A percentile compares a stretch with the other conserved stretches of the same genome.
phyloP scores from a whole-genome alignment of 139 green algal genomes.

The Coccomyxa sp. region DNA sequence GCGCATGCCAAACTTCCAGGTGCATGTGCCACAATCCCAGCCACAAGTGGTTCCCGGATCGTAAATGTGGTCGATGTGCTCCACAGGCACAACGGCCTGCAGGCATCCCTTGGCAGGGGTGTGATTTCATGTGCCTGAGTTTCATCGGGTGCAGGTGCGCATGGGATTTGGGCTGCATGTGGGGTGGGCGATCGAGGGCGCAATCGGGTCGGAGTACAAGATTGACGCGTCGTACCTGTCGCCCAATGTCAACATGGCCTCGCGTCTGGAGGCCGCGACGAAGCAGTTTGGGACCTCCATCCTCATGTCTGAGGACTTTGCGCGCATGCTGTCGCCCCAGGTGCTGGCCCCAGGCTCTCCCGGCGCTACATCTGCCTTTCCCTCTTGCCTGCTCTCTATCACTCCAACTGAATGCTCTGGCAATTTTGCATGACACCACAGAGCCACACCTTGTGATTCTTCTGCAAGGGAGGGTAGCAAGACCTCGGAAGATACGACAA shows the following conservation, averaged over 20 bases:
- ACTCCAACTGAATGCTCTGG: too few relatives aligned
- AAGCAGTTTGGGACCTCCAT: conserved; percentile 89
- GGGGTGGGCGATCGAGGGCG: conserved; percentile 94
- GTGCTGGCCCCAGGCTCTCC: conserved; percentile 1
- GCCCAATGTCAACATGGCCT: conserved; percentile 97
- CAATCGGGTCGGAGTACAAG: conserved; percentile 93
- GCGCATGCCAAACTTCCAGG: conserved; percentile 68
- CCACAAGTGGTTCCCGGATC: not conserved
- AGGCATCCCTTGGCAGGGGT: not conserved
- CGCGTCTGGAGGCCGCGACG: conserved; percentile 88
- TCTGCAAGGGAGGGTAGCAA: too few relatives aligned
- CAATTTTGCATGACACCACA: too few relatives aligned
- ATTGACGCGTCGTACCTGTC: conserved; percentile 94
- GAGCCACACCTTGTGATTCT: too few relatives aligned
- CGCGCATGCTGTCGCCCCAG: conserved; percentile 37
- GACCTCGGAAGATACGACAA: too few relatives aligned
- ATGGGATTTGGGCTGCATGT: conserved; percentile 97
- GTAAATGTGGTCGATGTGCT: not conserved
- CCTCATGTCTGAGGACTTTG: conserved; percentile 79
- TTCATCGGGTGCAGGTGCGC: conserved; percentile 22
- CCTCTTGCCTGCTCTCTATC: too few relatives aligned
- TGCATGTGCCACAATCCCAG: not conserved
- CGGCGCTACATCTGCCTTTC: too few relatives aligned
- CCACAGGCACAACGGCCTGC: too few relatives aligned
- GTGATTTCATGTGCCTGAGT: not conserved